Evolutionary conservation across 2,329 filamentous ascomycete genomes (phyloP).

Genomic region (Diaporthe amygdali): DNA sequence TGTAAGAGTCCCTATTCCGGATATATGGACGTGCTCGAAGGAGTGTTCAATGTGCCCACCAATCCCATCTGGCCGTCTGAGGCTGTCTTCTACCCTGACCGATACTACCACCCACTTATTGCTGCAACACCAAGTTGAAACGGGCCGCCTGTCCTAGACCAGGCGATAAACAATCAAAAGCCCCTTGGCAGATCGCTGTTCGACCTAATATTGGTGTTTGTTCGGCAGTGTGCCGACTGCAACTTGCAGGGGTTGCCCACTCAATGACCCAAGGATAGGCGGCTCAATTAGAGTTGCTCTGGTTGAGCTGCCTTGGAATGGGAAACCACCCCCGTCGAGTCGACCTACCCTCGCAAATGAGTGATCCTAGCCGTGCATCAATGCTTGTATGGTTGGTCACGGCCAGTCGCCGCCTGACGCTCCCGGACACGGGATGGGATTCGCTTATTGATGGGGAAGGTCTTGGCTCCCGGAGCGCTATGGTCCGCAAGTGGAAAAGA

Average conservation of each 20-base stretch:
- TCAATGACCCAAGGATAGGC: neutral
- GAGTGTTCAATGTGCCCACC: neutral
- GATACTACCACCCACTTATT: neutral
- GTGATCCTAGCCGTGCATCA: neutral
- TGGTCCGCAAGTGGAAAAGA: neutral
- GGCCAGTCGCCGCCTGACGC: neutral
- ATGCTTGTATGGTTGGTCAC: conserved; percentile 1
- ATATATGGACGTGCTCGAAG: neutral
- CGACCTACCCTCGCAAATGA: neutral
- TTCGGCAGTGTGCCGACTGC: conserved; percentile 1
- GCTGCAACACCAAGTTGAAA: conserved; percentile 7
- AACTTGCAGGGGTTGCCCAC: neutral
- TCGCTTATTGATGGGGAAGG: conserved; percentile 5
- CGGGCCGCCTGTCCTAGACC: neutral
- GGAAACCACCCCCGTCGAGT: neutral
- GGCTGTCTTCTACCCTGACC: neutral
- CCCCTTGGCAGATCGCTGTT: neutral
- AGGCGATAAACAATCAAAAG: neutral
- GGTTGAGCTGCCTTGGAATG: neutral
- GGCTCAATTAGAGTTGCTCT: conserved; percentile 6
- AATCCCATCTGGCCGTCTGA: neutral
- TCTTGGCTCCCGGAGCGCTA: conserved; percentile 12
- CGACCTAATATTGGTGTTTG: neutral
- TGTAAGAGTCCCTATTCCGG: neutral
- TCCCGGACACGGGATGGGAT: neutral